A percentile compares a stretch with the other conserved stretches of the same genome.
Evolutionary conservation across 352 stramenopile genomes (phyloP).

Genomic region (Globisporangium barbulae): DNA sequence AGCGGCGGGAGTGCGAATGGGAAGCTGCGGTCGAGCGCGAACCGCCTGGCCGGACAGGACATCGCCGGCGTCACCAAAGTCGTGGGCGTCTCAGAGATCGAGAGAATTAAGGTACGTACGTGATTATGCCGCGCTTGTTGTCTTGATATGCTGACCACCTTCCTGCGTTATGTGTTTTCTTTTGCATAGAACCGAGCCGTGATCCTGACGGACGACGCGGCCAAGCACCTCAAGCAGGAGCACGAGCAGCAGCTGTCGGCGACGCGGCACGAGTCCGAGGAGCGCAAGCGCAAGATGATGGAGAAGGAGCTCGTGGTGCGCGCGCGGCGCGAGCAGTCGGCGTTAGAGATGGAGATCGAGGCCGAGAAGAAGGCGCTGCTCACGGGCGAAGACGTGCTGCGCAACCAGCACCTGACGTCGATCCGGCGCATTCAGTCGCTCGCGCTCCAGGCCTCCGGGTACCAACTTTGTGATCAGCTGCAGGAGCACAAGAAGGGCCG

Average conservation of each 20-base stretch:
- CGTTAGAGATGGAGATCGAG: conserved; percentile 72
- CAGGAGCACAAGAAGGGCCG: conserved; percentile 41
- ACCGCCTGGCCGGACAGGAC: conserved; percentile 52
- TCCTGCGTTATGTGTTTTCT: not conserved
- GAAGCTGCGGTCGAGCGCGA: conserved; percentile 30
- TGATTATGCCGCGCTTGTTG: too few species aligned
- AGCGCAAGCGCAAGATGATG: conserved; percentile 73
- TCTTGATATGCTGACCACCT: not conserved
- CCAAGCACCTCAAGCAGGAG: conserved; percentile 34
- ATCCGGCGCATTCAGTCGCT: conserved; percentile 71
- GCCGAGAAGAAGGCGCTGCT: conserved; percentile 58
- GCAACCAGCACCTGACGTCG: conserved; percentile 57
- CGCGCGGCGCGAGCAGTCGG: conserved; percentile 57
- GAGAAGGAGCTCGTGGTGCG: conserved; percentile 74
- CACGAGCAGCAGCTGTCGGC: conserved; percentile 38
- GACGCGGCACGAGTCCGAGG: conserved; percentile 51
- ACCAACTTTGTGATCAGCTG: conserved; percentile 60
- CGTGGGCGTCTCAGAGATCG: conserved; percentile 30
- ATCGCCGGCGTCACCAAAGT: conserved; percentile 48
- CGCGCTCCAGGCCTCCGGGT: conserved; percentile 54
- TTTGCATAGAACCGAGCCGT: conserved; percentile 38
- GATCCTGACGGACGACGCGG: conserved; percentile 54
- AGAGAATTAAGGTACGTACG: conserved; percentile 41
- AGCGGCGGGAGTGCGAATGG: conserved; percentile 6
- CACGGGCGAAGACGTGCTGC: conserved; percentile 55